These are phyloP conservation scores for Alternaria incomplexa DNA, from an alignment of 2,329 filamentous ascomycete genomes.

Conservation along the genomic window DNA sequence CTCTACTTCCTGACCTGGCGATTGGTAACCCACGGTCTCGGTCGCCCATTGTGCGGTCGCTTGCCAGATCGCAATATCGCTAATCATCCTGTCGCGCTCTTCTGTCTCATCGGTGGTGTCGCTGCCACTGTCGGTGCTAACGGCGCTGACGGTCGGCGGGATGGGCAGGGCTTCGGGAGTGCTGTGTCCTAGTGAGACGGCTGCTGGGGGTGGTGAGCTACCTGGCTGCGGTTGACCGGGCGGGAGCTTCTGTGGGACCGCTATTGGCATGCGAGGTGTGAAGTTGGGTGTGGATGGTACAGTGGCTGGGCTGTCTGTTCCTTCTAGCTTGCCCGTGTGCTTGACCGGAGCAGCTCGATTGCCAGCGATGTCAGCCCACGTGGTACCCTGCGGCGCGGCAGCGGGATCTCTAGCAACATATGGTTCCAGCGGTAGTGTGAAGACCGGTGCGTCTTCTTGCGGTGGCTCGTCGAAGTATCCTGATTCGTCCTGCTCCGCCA, in stretches of 20 bases:
- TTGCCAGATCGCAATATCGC: background rate
- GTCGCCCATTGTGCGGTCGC: background rate
- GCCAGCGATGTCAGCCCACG: slow-evolving; percentile 13
- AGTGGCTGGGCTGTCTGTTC: background rate
- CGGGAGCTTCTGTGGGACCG: background rate
- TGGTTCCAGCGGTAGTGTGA: background rate
- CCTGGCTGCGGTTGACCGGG: background rate
- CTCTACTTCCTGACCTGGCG: background rate
- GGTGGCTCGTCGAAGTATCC: background rate
- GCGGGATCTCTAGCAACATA: background rate
- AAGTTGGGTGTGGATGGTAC: background rate
- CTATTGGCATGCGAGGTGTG: background rate
- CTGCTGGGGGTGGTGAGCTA: background rate
- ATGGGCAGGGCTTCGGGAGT: background rate
- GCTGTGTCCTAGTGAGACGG: background rate
- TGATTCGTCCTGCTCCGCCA: background rate
- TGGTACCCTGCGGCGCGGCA: background rate
- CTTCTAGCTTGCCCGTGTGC: background rate
- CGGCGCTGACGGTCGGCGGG: background rate
- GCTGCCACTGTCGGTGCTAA: background rate
- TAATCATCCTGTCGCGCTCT: background rate
- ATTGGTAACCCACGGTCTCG: background rate
- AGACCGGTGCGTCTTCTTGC: background rate
- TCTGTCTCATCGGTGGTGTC: background rate
- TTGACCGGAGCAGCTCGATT: background rate